Evolutionary conservation across 495 filamentous ascomycete genomes (phyloP), one percentile per base, ranked within the genome.

Genomic region (Daldinia grandis): DNA sequence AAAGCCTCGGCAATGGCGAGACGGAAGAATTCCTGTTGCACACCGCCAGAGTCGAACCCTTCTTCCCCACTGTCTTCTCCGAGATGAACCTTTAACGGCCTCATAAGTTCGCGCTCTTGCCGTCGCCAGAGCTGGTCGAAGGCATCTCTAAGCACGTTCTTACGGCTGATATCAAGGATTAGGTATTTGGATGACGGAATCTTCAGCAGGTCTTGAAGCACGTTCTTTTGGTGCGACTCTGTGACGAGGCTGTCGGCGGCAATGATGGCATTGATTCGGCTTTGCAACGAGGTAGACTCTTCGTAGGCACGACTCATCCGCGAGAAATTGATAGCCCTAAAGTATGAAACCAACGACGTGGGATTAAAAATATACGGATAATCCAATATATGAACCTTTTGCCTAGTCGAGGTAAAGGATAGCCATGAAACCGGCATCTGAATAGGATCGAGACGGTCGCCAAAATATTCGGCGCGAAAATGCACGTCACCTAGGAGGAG

Each of bases 11-110:
- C 87, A 70, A 97, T 87, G 57, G 91, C 88, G 38, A 97, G 73
- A 33, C 92, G 88, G 81, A 99, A 98, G 79, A 97, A 98, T 64
- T 99, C 95, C 75, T 95, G 94, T 66, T 97, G 93, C 4, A 98
- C 93, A 55, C 95, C 95, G 59, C 95, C 95, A 62, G 94, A 92
- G 79, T 99, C 95, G 19, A 95, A 84, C 1, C 95, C 95, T 74
- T 96, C 91, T 79, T 98, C 95, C 15, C 93, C 93, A 64, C 85
- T 85, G 21, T 89, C 85, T 75, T 91, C 90, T 4, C 92, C 93
- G 69, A 98, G 88, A 49, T 91, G 88, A 30, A 99, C 91, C 67
- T 97, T 97, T 28, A 99, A 81, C 0, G 95, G 95, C 31, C 91
- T 87, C 78, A 93, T 82, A 4, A 98, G 82, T 78, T 97, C 92